Evolutionary conservation across 2,329 filamentous ascomycete genomes (phyloP), one percentile per base, ranked within the genome.

Genomic region (Erysiphe neolycopersici): DNA sequence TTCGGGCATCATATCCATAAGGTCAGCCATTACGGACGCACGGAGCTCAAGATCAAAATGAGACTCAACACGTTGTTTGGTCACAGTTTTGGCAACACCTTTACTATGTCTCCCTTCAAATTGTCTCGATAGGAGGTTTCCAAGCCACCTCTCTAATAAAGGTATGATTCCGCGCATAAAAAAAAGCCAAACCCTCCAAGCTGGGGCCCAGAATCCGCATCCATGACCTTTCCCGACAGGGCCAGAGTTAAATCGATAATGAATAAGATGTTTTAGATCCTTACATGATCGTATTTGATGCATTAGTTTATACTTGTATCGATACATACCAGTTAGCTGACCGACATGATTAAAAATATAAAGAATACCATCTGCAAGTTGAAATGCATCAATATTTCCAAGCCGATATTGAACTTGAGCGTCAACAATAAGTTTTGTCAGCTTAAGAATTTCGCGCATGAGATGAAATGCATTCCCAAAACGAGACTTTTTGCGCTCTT

Each of bases 1-100:
- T 59, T 98, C 91, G 0, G 89, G 89, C 89, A 98, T 98, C 91
- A 98, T 98, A 56, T 98, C 89, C 80, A 94, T 94, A 42, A 98
- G 66, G 61, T 98, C 89, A 38, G 87, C 84, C 87, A 98, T 98
- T 50, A 98, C 89, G 0, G 89, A 94, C 14, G 91, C 91, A 55
- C 89, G 82, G 42, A 98, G 74, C 61, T 98, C 89, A 45, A 98
- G 68, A 61, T 98, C 89, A 56, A 94, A 98, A 58, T 98, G 91
- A 19, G 89, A 95, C 58, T 98, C 89, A 5, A 98, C 89, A 63
- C 89, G 82, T 62, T 98, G 89, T 64, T 98, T 98, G 4, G 89
- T 98, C 32, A 98, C 89, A 0, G 89, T 98, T 68, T 98, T 98
- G 31, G 89, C 89, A 38, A 98, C 89, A 49, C 89, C 89, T 62